A percentile compares a stretch with the other conserved stretches of the same genome.
phyloP scores from a whole-genome alignment of 2,329 filamentous ascomycete genomes.

The Exophiala lecanii-corni region DNA sequence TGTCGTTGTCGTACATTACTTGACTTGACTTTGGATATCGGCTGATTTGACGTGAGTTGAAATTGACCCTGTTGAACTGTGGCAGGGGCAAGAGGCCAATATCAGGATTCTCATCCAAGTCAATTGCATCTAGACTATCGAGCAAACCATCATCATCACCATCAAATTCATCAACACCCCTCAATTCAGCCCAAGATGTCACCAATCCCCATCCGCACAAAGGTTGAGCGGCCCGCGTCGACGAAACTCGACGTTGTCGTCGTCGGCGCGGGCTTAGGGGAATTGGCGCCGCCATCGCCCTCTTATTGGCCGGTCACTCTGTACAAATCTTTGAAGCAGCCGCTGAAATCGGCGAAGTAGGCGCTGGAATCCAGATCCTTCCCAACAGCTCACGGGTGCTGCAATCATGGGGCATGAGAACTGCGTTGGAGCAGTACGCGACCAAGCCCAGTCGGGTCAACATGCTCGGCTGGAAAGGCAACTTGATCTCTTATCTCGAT shows the following conservation, averaged over 20 bases:
- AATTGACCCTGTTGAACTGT: no score
- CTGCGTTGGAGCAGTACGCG: conserved; percentile 5
- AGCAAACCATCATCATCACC: no score
- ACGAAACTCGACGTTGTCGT: conserved; percentile 35
- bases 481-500: conserved; percentile 9
- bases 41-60: no score
- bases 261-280: conserved; percentile 33
- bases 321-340: conserved; percentile 29
- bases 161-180: no score
- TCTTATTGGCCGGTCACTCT: conserved; percentile 25
- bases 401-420: conserved; percentile 15
- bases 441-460: conserved; percentile 6
- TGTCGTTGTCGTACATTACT: no score
- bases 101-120: no score
- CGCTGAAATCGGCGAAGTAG: conserved; percentile 22
- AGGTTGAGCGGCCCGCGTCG: conserved; percentile 5
- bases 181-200: conserved; percentile 9
- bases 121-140: no score
- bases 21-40: no score
- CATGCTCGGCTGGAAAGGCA: conserved; percentile 15
- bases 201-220: conserved; percentile 5
- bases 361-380: conserved; percentile 26
- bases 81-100: no score
- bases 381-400: conserved; percentile 25
- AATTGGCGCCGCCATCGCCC: conserved; percentile 29